Percentiles rank a stretch among this genome's conserved stretches.
Conservation (phyloP, 75 land plant genomes). For the Ceratopteris richardii region DNA sequence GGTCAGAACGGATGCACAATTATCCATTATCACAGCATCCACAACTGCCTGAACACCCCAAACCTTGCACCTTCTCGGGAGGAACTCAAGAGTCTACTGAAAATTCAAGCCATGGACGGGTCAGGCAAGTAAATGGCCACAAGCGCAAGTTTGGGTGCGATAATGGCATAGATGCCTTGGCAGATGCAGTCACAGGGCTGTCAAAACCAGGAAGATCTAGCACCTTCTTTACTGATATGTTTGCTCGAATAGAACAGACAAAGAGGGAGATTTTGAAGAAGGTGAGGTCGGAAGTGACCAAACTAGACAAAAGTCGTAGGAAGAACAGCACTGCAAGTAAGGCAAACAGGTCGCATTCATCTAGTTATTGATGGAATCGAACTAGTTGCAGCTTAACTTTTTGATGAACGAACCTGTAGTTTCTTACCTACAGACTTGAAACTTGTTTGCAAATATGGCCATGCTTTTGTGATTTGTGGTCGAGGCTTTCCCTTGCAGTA, state of each 20-base stretch:
- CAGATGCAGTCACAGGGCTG: constrained; percentile 9
- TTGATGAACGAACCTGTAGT: no score
- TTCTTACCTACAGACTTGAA: no score
- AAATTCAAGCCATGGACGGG: background rate
- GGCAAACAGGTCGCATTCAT: no score
- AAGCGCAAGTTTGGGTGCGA: background rate
- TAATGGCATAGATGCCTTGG: constrained; percentile 6
- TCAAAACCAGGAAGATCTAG: background rate
- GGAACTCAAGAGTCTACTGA: constrained; percentile 1
- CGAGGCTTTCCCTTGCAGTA: no score
- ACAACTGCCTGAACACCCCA: no score
- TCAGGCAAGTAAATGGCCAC: background rate
- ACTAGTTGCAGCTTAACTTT: no score
- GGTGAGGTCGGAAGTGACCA: constrained; percentile 5
- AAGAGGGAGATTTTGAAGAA: constrained; percentile 10
- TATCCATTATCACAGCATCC: no score
- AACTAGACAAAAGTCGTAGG: constrained; percentile 1
- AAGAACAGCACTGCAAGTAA: background rate
- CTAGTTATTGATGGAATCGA: no score
- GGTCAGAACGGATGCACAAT: no score
- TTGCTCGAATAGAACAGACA: constrained; percentile 6
- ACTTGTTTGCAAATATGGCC: no score
- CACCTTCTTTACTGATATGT: constrained; percentile 3
- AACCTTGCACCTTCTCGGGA: background rate
- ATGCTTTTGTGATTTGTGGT: no score